Evolutionary conservation across 169 alveolate species (phyloP).

Genomic region (Amoebophrya sp.): DNA sequence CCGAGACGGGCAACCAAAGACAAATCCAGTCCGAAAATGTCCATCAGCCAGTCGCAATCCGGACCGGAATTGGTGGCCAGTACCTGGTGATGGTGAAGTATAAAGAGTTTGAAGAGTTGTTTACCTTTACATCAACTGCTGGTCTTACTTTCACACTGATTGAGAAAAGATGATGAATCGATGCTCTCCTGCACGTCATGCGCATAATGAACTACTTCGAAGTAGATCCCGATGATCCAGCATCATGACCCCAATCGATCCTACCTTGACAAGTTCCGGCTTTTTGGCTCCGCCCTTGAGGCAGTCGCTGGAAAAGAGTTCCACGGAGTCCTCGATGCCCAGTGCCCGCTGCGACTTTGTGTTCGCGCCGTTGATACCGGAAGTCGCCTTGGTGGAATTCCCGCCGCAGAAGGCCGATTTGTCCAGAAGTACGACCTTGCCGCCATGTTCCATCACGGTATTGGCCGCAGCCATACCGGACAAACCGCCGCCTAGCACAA

Average conservation of each 20-base stretch:
- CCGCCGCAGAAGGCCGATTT: conserved; percentile 21
- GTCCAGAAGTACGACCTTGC: conserved; percentile 26
- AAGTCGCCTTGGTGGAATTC: conserved; percentile 27
- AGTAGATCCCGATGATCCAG: neutral
- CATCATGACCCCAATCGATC: neutral
- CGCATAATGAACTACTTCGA: too few species aligned
- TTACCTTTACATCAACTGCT: neutral
- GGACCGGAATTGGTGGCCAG: neutral
- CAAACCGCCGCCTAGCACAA: conserved; percentile 23
- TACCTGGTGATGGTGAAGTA: neutral
- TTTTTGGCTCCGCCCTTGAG: conserved; percentile 17
- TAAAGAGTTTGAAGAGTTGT: neutral
- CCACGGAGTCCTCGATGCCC: conserved; percentile 25
- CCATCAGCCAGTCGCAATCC: conserved; percentile 35
- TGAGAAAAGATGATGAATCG: too few species aligned
- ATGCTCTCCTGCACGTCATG: too few species aligned
- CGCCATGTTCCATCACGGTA: conserved; percentile 18
- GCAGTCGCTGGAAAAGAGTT: conserved; percentile 31
- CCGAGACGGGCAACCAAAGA: conserved; percentile 12
- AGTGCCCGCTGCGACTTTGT: conserved; percentile 27
- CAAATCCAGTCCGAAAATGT: conserved; percentile 5
- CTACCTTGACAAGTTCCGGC: conserved; percentile 14
- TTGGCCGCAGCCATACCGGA: conserved; percentile 23
- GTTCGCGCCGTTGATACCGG: conserved; percentile 38
- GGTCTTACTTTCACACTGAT: neutral